phyloP scores from a whole-genome alignment of 257 asterid species.

The Pogostemon cablin region DNA sequence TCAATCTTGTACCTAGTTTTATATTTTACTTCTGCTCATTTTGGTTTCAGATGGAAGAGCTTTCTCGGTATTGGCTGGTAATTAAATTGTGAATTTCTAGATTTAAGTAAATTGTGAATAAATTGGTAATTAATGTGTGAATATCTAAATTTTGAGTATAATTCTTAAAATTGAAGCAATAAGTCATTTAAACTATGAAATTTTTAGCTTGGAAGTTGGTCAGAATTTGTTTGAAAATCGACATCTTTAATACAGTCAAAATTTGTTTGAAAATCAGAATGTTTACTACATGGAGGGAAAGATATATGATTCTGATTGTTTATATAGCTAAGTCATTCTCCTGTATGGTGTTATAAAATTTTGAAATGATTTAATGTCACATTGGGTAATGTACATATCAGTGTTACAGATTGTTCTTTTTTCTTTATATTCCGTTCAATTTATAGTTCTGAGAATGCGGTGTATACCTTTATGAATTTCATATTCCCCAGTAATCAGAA shows the following conservation, averaged over 20 bases:
- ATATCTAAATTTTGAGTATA: background rate
- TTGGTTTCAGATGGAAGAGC: constrained; percentile 3
- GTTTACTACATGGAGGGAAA: background rate
- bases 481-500: constrained; percentile 6
- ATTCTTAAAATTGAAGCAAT: background rate
- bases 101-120: too few relatives aligned
- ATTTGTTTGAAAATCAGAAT: background rate
- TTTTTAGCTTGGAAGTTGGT: background rate
- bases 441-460: background rate
- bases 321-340: constrained; percentile 19
- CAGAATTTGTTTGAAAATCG: background rate
- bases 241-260: background rate
- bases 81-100: background rate
- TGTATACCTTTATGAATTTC: background rate
- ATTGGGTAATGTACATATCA: background rate
- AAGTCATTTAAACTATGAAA: background rate
- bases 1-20: background rate
- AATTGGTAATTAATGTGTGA: background rate
- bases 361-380: constrained; percentile 15
- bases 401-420: background rate
- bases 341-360: constrained; percentile 12
- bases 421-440: background rate
- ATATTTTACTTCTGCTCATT: background rate
- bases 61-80: background rate
- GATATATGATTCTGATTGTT: background rate